Evolutionary conservation across 1,139 yeast species (phyloP), one percentile per base, ranked within the genome.

Genomic region (Insectozyma bohioensis): DNA sequence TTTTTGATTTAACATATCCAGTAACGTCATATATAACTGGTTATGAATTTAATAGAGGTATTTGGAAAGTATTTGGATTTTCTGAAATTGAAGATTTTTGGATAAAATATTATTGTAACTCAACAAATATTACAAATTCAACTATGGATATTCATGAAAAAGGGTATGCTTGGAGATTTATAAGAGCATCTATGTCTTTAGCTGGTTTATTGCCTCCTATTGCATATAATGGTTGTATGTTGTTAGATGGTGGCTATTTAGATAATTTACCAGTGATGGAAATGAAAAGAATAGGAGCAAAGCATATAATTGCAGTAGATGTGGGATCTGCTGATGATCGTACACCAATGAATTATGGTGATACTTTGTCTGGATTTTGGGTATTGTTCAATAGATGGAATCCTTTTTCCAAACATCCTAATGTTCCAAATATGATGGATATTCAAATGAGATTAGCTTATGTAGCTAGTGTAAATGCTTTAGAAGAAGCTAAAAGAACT

Each of bases 91-190:
- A 92, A 52, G 98, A 92, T 54, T 90, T 92, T 55, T 92, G 98
- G 98, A 72, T 92, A 39, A 79, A 75, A 41, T 92, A 78, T 52
- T 92, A 77, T 52, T 80, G 94, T 51, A 92, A 92, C 52, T 86
- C 97, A 1, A 92, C 98, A n/a, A 92, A 92, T 52, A 86, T 92
- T 37, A 92, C 98, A 3, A 87, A 88, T 46, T 90, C 97, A 0
- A 78, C 90, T 12, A 94, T 92, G 95, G 98, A 92, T 47, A 78
- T 90, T 22, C 98, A 92, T 54, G 80, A 85, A 16, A 73, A 82
- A 22, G 98, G 98, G 2, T 86, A 85, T 52, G 90, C 95, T 16
- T 92, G 98, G 98, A 67, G 97, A 43, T 92, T 85, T 48, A 84
- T 92, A 33, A 68, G 98, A 31, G 98, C 98, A 0, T 87, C 96